phyloP scores from a whole-genome alignment of 108 stramenopile genomes.

The Pseudonitzschia delicatissima region DNA sequence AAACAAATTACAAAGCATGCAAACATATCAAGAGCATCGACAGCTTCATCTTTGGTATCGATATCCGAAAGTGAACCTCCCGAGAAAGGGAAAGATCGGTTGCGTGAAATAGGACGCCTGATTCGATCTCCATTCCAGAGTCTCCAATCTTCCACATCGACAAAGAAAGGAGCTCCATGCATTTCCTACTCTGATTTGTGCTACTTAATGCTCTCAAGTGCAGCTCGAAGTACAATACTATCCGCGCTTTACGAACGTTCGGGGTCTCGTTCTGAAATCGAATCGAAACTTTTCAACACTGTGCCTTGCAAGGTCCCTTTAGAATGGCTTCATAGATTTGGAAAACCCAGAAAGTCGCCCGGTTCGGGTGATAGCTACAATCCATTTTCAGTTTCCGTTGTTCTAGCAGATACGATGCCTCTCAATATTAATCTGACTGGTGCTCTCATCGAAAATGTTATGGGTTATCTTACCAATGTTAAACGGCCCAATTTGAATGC shows the following conservation, averaged over 20 bases:
- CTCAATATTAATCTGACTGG: conserved; percentile 81
- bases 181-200: conserved; percentile 34
- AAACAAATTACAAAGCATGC: neutral
- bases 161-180: conserved; percentile 12
- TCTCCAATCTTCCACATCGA: conserved; percentile 16
- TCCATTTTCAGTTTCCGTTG: conserved; percentile 13
- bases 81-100: conserved; percentile 22
- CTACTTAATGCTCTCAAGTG: conserved; percentile 37
- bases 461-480: conserved; percentile 26
- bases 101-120: conserved; percentile 36
- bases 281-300: conserved; percentile 18
- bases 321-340: conserved; percentile 42
- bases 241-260: conserved; percentile 18
- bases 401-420: conserved; percentile 33
- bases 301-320: conserved; percentile 20
- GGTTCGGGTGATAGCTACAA: conserved; percentile 4
- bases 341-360: conserved; percentile 18
- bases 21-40: conserved; percentile 13
- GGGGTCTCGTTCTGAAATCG: conserved; percentile 17
- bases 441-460: conserved; percentile 59
- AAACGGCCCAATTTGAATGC: conserved; percentile 16
- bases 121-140: conserved; percentile 33
- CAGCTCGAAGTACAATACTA: conserved; percentile 16
- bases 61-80: neutral
- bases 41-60: conserved; percentile 3